Conservation (phyloP, 768 basidiomycete species). For the Lactarius deliciosus region DNA sequence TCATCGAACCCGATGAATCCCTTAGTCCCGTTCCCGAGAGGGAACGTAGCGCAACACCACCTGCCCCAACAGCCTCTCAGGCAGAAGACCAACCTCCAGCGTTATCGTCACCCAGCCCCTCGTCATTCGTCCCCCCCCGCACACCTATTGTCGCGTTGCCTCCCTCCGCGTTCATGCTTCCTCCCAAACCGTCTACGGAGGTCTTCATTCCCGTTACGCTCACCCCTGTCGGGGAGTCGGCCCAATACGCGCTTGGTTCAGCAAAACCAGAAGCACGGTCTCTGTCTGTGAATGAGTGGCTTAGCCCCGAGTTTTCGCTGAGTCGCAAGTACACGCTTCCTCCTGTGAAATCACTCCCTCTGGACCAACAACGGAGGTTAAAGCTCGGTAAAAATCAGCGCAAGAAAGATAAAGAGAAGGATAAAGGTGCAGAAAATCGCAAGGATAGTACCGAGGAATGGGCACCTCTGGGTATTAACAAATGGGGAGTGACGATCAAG, state of each 20-base stretch:
- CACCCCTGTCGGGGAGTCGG: conserved; percentile 21
- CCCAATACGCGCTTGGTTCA: conserved; percentile 16
- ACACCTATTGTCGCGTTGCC: conserved; percentile 18
- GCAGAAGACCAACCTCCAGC: neutral
- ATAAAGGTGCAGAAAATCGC: conserved; percentile 40
- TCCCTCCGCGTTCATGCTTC: conserved; percentile 24
- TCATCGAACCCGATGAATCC: conserved; percentile 4
- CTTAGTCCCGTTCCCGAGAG: neutral
- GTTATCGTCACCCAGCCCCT: conserved; percentile 1
- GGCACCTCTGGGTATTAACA: conserved; percentile 58
- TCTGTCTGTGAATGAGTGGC: conserved; percentile 30
- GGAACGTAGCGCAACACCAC: conserved; percentile 6
- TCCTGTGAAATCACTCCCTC: conserved; percentile 51
- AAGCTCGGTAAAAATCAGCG: conserved; percentile 48
- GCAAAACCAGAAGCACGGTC: conserved; percentile 2
- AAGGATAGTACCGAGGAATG: conserved; percentile 56
- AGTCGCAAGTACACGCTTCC: conserved; percentile 55
- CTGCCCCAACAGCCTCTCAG: conserved; percentile 2
- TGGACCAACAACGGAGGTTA: conserved; percentile 52
- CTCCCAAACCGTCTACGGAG: conserved; percentile 19
- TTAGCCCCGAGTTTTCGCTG: conserved; percentile 34
- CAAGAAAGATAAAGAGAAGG: conserved; percentile 52
- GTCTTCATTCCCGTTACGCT: conserved; percentile 16
- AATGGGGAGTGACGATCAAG: conserved; percentile 66
- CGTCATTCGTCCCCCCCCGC: no score